Evolutionary conservation across 2,329 filamentous ascomycete species (phyloP).

Genomic region (Pseudonectria foliicola): DNA sequence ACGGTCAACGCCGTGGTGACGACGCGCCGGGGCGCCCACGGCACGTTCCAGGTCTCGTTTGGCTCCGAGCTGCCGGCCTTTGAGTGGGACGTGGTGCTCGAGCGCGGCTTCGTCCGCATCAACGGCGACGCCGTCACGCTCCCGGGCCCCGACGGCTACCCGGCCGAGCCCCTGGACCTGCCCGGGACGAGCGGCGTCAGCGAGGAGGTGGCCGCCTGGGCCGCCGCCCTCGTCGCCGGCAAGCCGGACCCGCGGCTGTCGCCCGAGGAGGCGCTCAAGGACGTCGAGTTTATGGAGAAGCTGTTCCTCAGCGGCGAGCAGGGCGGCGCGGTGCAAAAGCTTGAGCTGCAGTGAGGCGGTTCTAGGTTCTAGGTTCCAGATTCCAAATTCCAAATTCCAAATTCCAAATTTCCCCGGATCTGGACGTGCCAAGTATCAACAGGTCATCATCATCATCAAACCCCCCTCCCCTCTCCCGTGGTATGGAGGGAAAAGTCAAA

Average conservation of each 20-base stretch:
- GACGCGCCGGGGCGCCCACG: conserved; percentile 46
- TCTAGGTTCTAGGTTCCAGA: too few relatives aligned
- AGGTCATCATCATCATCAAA: too few relatives aligned
- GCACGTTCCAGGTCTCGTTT: conserved; percentile 50
- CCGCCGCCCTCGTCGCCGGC: conserved; percentile 41
- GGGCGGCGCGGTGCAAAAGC: conserved; percentile 31
- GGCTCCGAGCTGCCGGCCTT: conserved; percentile 47
- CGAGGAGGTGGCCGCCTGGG: conserved; percentile 57
- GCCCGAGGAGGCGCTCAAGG: conserved; percentile 51
- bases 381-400: too few relatives aligned
- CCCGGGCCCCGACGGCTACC: conserved; percentile 26
- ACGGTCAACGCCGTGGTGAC: conserved; percentile 54
- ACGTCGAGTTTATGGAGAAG: conserved; percentile 52
- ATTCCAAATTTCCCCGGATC: too few relatives aligned
- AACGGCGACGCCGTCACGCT: conserved; percentile 37
- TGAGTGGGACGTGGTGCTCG: conserved; percentile 51
- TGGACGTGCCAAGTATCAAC: too few relatives aligned
- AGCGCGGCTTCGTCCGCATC: conserved; percentile 48
- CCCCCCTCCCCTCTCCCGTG: too few relatives aligned
- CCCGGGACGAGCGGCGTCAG: conserved; percentile 46
- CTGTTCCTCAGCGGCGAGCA: conserved; percentile 42
- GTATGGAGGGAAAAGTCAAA: not conserved
- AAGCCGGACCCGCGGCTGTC: conserved; percentile 43
- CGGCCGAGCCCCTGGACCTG: conserved; percentile 35
- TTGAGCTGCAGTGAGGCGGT: conserved; percentile 33